Evolutionary conservation across 1,139 yeast species (phyloP), one percentile per base, ranked within the genome.

Genomic region (Suhomyces bolitotheri): DNA sequence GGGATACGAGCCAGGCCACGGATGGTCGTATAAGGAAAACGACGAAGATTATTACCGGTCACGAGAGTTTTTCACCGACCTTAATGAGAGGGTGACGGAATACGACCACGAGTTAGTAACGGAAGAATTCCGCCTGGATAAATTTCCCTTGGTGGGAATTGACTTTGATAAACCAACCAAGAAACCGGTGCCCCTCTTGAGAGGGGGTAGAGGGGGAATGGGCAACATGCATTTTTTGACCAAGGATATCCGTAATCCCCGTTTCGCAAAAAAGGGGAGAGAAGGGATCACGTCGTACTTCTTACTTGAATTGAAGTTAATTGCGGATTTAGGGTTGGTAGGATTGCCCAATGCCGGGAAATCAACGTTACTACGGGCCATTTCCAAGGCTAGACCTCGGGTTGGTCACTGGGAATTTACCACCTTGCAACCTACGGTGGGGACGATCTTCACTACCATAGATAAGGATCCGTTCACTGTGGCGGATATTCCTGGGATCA

Each of bases 341-440:
- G 98, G 98, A 0, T 66, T 92, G 17, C 98, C 98, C 1, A 92
- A 92, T 58, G 97, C 97, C 4, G 98, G 98, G 1, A 92, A 92
- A 56, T 87, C 96, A 2, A 88, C 97, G 0, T 67, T 92, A 21
- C 62, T 92, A 31, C 66, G 95, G 37, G 90, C 95, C n/a, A 88
- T 92, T 14, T 87, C 96, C 0, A 76, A 79, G 39, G 97, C 98
- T 0, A 72, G 82, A 40, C 97, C 98, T 1, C 68, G 89, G 40
- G 88, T 92, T 9, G 98, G 97, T 0, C 95, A 89, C 58, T 92
- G 97, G 97, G 95, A 86, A 54, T 92, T 92, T 55, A 92, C 98
- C 1, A 92, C 98, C 1, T 64, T 92, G 38, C 88, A 82, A 46
- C 98, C 98, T 0, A 82, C 92, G 0, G 79, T 92, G 29, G 98